Evolutionary conservation across 352 stramenopile genomes (phyloP), one percentile per base, ranked within the genome.

Genomic region (Phytopythium vexans): DNA sequence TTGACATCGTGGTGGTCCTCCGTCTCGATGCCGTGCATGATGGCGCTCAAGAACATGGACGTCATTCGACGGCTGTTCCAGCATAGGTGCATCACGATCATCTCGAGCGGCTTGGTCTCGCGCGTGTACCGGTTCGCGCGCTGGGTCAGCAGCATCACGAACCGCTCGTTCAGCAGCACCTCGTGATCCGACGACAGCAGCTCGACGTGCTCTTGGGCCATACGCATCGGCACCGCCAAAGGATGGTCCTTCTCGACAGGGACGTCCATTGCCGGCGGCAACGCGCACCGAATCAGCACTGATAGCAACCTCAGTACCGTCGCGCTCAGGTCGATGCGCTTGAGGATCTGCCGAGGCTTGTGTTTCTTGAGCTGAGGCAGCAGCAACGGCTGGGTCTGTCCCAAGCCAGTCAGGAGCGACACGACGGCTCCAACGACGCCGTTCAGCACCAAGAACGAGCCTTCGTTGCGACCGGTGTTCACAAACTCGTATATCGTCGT

Each of bases 1-100:
- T 96, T 96, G 44, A 96, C 71, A 41, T 94, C 83, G 33, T 94
- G 79, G 50, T 94, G 80, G 53, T 96, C 84, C 48, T 92, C 75
- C 32, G 63, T 58, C 54, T 94, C 77, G 11, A 96, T 84, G n/a
- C 80, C 84, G 35, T 79, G 62, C 50, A 87, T 73, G 52, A 95
- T 81, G 15, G 60, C 74, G 38, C 89, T 66, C 40, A 90, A 48
- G 36, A 91, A 87, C 12, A 72, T 56, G 1, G 52, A 41, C 34
- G 86, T 88, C 9, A 88, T 65, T 3, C 61, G 70, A 1, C 66
- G 72, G 59, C 82, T 91, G 53, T 93, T 81, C 81, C 79, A 92
- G 52, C 82, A 92, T 14, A 95, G 51, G 44, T 92, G 77, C 46
- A 68, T 77, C 32, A 94, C 55, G 56, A 95, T 78, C 37, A 91